Percentiles rank a stretch among this genome's conserved stretches.
These are phyloP conservation scores for Backusella luteola DNA, from an alignment of 192 early-diverging fungal species.

Conservation along the genomic window DNA sequence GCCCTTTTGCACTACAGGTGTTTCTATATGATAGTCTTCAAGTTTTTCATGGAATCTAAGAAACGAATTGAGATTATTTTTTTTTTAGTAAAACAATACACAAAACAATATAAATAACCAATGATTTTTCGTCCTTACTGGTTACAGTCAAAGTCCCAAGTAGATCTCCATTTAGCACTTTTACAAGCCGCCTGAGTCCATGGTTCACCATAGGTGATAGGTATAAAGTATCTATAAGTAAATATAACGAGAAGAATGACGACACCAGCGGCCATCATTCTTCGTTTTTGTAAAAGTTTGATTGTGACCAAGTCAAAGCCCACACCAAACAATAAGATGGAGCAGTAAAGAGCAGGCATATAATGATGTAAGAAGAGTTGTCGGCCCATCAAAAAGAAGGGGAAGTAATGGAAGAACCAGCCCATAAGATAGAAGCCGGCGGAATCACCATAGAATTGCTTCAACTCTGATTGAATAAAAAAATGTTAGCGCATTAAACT, in stretches of 20 bases:
- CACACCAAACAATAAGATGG: constrained; percentile 71
- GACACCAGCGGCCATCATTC: constrained; percentile 51
- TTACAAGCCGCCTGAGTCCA: constrained; percentile 80
- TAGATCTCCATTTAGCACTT: constrained; percentile 70
- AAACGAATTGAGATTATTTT: not conserved
- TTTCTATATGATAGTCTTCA: constrained; percentile 1
- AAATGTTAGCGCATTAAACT: not conserved
- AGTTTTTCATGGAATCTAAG: constrained; percentile 2
- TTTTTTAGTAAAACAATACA: not conserved
- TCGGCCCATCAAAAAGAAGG: constrained; percentile 92
- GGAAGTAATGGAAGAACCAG: constrained; percentile 86
- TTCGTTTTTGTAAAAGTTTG: constrained; percentile 49
- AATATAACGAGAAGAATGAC: constrained; percentile 58
- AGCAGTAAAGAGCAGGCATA: constrained; percentile 91
- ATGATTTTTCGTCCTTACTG: constrained; percentile 13
- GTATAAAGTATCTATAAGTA: constrained; percentile 68
- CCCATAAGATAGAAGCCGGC: constrained; percentile 72
- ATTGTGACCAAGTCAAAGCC: constrained; percentile 77
- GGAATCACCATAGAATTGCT: constrained; percentile 53
- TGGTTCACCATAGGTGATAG: constrained; percentile 79
- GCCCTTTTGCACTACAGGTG: not conserved
- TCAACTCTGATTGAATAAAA: constrained; percentile 10
- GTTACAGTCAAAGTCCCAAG: constrained; percentile 57
- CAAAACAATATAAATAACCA: not conserved
- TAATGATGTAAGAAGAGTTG: constrained; percentile 97